Percentiles rank a stretch among this genome's conserved stretches.
These are phyloP conservation scores for Pulveroboletus sp. DNA, from an alignment of 768 basidiomycete species.

Conservation along the genomic window DNA sequence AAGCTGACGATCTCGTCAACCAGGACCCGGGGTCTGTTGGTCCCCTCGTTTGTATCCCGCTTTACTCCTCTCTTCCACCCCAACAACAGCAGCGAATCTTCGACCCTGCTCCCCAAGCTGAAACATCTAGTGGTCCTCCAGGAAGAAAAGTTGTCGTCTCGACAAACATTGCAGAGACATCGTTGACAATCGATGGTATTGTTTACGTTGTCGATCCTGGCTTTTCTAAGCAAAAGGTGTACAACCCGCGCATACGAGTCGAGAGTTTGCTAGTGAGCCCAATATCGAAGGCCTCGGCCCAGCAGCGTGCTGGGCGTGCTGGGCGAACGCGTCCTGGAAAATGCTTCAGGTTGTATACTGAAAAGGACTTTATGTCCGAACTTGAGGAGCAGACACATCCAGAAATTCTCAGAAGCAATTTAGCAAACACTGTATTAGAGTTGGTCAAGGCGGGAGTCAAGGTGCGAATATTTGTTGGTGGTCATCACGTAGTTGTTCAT, in stretches of 20 bases:
- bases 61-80: slow-evolving; percentile 93
- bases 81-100: slow-evolving; percentile 96
- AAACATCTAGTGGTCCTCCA: slow-evolving; percentile 61
- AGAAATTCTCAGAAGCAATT: slow-evolving; percentile 89
- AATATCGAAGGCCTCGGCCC: slow-evolving; percentile 94
- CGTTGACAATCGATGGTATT: slow-evolving; percentile 95
- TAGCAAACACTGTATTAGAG: slow-evolving; percentile 91
- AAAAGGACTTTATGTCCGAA: slow-evolving; percentile 94
- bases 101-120: slow-evolving; percentile 72
- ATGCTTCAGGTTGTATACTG: slow-evolving; percentile 94
- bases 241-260: slow-evolving; percentile 95
- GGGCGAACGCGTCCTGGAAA: slow-evolving; percentile 96
- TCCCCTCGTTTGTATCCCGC: slow-evolving; percentile 83
- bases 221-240: slow-evolving; percentile 97
- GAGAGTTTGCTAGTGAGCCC: slow-evolving; percentile 91
- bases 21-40: slow-evolving; percentile 74
- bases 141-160: slow-evolving; percentile 94
- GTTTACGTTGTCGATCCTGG: slow-evolving; percentile 99
- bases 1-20: slow-evolving; percentile 79
- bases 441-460: slow-evolving; percentile 92
- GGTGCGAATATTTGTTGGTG: slow-evolving; percentile 32
- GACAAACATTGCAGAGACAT: slow-evolving; percentile 98
- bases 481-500: background rate
- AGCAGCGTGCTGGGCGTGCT: slow-evolving; percentile 94
- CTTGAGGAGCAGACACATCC: slow-evolving; percentile 97